Evolutionary conservation across 164 flowering plant species (phyloP).

Genomic region (Paratinospora sagittata): DNA sequence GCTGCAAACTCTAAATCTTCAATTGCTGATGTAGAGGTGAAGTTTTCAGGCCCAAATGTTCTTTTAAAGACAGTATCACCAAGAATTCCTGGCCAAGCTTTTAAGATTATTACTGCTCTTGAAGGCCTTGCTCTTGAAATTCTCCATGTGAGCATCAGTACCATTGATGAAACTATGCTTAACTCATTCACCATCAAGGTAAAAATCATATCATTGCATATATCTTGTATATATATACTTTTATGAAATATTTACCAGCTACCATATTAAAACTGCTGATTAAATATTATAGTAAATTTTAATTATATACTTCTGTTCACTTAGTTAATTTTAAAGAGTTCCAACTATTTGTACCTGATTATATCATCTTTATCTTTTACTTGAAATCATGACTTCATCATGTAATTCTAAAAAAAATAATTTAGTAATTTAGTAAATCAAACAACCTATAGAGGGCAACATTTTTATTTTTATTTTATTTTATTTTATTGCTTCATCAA

Average conservation of each 20-base stretch:
- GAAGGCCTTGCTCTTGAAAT: constrained; percentile 76
- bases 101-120: constrained; percentile 59
- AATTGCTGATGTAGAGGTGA: constrained; percentile 86
- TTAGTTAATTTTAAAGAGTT: too few species aligned
- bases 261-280: too few species aligned
- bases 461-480: too few species aligned
- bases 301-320: too few species aligned
- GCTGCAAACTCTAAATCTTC: constrained; percentile 66
- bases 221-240: background rate
- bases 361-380: too few species aligned
- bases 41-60: constrained; percentile 73
- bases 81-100: constrained; percentile 64
- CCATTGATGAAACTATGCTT: constrained; percentile 62
- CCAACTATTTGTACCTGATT: too few species aligned
- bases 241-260: too few species aligned
- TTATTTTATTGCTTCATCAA: background rate
- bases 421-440: background rate
- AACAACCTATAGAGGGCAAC: too few species aligned
- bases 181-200: constrained; percentile 97
- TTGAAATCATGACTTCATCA: too few species aligned
- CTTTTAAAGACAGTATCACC: constrained; percentile 67
- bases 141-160: constrained; percentile 58
- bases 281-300: too few species aligned
- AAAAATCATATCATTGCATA: constrained; percentile 6
- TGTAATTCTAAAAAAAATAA: background rate